These are phyloP conservation scores for Ajuga chamaepitys DNA, from an alignment of 257 asterid genomes.

Conservation along the genomic window DNA sequence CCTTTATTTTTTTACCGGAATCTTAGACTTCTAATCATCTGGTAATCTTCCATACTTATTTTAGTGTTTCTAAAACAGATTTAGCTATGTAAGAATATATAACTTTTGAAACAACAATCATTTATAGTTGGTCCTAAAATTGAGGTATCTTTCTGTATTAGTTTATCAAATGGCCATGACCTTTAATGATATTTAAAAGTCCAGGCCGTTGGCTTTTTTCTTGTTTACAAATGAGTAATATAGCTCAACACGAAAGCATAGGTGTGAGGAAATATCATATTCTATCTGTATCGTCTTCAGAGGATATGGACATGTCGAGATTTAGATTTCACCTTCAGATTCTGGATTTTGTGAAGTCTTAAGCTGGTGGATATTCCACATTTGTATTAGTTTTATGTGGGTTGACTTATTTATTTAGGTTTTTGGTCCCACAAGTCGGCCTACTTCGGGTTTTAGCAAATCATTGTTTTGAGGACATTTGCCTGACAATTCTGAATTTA, in stretches of 20 bases:
- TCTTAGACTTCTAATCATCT: too few species aligned
- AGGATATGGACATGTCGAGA: too few species aligned
- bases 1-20: too few species aligned
- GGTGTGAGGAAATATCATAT: too few species aligned
- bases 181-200: neutral
- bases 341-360: too few species aligned
- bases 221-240: too few species aligned
- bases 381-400: neutral
- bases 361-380: neutral
- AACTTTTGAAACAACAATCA: neutral
- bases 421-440: neutral
- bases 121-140: neutral
- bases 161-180: neutral
- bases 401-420: neutral
- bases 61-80: too few species aligned
- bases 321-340: too few species aligned
- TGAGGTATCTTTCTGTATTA: neutral
- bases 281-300: too few species aligned
- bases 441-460: neutral
- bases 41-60: too few species aligned
- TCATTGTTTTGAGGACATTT: neutral
- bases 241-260: too few species aligned
- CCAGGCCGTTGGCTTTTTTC: neutral
- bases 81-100: too few species aligned
- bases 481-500: neutral